Evolutionary conservation across 2,329 filamentous ascomycete genomes (phyloP).

Genomic region (Zelopaecilomyces penicillatus): DNA sequence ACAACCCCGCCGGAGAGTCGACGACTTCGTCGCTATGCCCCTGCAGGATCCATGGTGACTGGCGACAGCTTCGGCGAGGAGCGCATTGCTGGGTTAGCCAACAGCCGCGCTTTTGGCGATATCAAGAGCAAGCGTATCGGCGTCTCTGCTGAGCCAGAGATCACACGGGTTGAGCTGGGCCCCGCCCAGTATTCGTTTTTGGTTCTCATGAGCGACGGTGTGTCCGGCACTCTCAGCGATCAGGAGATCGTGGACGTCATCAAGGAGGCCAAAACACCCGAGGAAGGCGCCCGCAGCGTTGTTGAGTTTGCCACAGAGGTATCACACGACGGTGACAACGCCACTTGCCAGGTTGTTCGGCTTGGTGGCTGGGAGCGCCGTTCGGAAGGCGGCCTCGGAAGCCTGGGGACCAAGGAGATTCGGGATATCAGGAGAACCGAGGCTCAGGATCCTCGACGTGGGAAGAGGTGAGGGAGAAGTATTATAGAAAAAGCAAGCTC

Average conservation of each 20-base stretch:
- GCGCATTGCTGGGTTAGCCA: slow-evolving; percentile 85
- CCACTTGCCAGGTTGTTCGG: slow-evolving; percentile 58
- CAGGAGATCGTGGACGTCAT: slow-evolving; percentile 95
- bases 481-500: too few species aligned
- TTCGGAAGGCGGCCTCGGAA: slow-evolving; percentile 78
- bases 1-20: slow-evolving; percentile 76
- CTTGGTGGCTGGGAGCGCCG: slow-evolving; percentile 64
- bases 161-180: slow-evolving; percentile 67
- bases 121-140: slow-evolving; percentile 86
- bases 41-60: slow-evolving; percentile 70
- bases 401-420: slow-evolving; percentile 85
- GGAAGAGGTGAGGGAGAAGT: slow-evolving; percentile 36
- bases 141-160: slow-evolving; percentile 87
- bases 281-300: slow-evolving; percentile 70
- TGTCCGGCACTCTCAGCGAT: slow-evolving; percentile 77
- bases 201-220: slow-evolving; percentile 80
- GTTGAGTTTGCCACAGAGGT: slow-evolving; percentile 88
- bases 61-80: slow-evolving; percentile 92
- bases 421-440: slow-evolving; percentile 75
- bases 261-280: slow-evolving; percentile 87
- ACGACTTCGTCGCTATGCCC: slow-evolving; percentile 74
- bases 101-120: slow-evolving; percentile 90
- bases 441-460: slow-evolving; percentile 70
- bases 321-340: slow-evolving; percentile 56
- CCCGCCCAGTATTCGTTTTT: slow-evolving; percentile 85